Base-by-base conservation (phyloP, 805 yeast species). In the Torulaspora maleeae region DNA sequence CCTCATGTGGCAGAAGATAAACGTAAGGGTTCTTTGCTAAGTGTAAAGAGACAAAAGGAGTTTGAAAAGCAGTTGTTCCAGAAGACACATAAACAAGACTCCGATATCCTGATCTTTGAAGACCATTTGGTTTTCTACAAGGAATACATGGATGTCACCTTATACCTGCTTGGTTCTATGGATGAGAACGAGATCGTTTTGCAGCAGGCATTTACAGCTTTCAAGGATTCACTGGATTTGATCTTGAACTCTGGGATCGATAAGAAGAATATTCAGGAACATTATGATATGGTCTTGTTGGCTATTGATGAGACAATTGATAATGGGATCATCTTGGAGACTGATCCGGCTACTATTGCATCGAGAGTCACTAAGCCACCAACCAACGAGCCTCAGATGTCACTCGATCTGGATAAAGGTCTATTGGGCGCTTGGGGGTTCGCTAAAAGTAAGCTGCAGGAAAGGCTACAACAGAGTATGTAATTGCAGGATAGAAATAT, bases 271-370 rank as follows among this genome's bases (percentile, higher is more conserved):
- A 70, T 91, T 37, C 77, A 82, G 57, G 95, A 86, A 53, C 79
- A 83, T 63, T 93, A 83, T 63, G 99, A 93, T 67, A 74, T 86
- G 73, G 83, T 89, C 30, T 74, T 87, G 36, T 75, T 93, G 64
- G 86, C 95, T 3, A 77, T 90, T 36, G 99, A 93, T 66, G 98
- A 93, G 68, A 77, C 95, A 8, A 74, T 93, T 40, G 99, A 93
- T 63, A 95, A 90, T 62, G 99, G 98, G 33, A 80, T 93, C 52
- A 80, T 93, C 45, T 75, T 93, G 55, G 97, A 93, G 66, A 83
- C 89, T 22, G 97, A 93, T 59, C 81, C 95, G 4, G 79, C 83
- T 28, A 80, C 86, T 34, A 86, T 93, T 55, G 90, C 91, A 2
- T 79, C 95, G 12, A 79, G 99, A 68, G 96, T 90, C 20, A 86